phyloP scores from a whole-genome alignment of 176 grass and related monocot species.

The Triticum dicoccoides region DNA sequence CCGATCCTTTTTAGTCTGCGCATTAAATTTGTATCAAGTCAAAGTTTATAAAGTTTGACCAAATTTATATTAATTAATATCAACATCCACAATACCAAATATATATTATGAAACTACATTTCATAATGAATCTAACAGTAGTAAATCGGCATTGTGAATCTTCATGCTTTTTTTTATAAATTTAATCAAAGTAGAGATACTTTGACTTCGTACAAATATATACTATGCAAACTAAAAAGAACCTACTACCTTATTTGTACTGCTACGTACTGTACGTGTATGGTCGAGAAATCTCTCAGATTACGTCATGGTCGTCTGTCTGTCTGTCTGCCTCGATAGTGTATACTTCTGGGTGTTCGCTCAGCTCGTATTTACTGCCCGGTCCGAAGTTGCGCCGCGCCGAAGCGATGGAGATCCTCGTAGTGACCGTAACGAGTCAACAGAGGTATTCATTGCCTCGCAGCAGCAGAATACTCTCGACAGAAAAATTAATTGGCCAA shows the following conservation, averaged over 20 bases:
- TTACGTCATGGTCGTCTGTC: background rate
- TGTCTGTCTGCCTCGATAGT: background rate
- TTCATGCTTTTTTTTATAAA: no score
- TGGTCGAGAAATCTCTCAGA: background rate
- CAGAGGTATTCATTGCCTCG: background rate
- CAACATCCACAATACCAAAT: no score
- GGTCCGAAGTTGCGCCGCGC: background rate
- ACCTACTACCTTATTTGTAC: background rate
- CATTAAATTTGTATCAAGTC: no score
- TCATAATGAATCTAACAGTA: no score
- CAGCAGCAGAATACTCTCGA: background rate
- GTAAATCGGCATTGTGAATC: no score
- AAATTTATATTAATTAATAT: no score
- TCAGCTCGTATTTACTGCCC: background rate
- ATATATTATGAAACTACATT: no score
- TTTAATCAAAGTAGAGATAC: no score
- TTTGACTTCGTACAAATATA: no score
- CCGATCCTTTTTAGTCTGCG: no score
- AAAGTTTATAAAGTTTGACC: no score
- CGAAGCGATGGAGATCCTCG: background rate
- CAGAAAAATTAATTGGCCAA: background rate
- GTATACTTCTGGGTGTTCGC: background rate
- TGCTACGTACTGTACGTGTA: background rate
- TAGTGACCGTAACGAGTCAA: background rate
- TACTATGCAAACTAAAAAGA: no score